A percentile compares a stretch with the other conserved stretches of the same genome.
These are phyloP conservation scores for Xylaria polymorpha DNA, from an alignment of 2,329 filamentous ascomycete genomes.

Conservation along the genomic window DNA sequence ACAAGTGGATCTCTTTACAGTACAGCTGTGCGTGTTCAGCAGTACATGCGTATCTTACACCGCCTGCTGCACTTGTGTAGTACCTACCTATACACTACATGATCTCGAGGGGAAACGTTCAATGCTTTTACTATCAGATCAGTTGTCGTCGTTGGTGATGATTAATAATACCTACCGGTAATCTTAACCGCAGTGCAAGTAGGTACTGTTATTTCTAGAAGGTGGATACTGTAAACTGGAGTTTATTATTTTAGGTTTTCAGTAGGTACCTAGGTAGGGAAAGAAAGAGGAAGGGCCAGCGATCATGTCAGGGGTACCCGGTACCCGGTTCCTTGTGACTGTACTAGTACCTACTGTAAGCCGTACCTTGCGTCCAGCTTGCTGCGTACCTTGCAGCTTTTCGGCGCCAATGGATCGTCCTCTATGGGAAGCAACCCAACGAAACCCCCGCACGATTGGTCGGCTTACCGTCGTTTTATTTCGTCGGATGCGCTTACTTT, in stretches of 20 bases:
- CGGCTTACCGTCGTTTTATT: slow-evolving; percentile 23
- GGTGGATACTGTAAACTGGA: neutral
- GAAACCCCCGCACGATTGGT: slow-evolving; percentile 14
- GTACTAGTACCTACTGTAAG: neutral
- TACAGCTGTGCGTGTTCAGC: neutral
- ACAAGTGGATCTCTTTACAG: slow-evolving; percentile 7
- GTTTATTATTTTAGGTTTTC: neutral
- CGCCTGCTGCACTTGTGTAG: neutral
- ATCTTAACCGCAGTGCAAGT: neutral
- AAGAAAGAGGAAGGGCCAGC: neutral
- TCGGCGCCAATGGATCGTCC: slow-evolving; percentile 19
- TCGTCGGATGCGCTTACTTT: slow-evolving; percentile 18
- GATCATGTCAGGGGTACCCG: slow-evolving; percentile 17
- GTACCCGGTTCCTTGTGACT: too few relatives aligned
- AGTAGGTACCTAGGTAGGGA: too few relatives aligned
- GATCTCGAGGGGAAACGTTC: too few relatives aligned
- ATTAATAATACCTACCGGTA: too few relatives aligned
- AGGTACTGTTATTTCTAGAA: neutral
- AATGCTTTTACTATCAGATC: too few relatives aligned
- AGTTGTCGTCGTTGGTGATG: neutral
- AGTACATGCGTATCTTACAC: neutral
- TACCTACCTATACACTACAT: neutral
- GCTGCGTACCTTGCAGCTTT: slow-evolving; percentile 33
- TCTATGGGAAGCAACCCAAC: neutral
- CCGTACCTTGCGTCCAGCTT: slow-evolving; percentile 25